Percentiles rank a stretch among this genome's conserved stretches.
Evolutionary conservation across 495 filamentous ascomycete species (phyloP).

Genomic region (Rostrohypoxylon terebratum): DNA sequence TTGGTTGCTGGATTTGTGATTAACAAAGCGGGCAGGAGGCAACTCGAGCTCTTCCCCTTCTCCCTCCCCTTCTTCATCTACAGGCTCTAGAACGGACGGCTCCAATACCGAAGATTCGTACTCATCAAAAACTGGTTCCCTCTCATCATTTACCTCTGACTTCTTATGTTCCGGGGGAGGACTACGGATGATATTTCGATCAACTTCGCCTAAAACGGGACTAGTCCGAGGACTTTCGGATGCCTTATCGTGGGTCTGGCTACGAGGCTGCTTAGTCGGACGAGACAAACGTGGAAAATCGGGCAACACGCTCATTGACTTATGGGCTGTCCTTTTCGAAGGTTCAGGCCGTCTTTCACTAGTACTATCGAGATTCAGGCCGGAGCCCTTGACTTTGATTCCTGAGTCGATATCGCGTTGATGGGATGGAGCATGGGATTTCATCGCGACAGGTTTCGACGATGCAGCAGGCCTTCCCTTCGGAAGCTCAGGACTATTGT

Average conservation of each 20-base stretch:
- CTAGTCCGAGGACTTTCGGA: background rate
- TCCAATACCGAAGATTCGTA: conserved; percentile 59
- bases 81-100: conserved; percentile 50
- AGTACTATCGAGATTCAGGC: conserved; percentile 32
- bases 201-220: conserved; percentile 40
- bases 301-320: background rate
- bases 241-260: conserved; percentile 14
- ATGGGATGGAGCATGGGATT: conserved; percentile 20
- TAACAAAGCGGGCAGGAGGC: conserved; percentile 42
- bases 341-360: conserved; percentile 13
- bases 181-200: conserved; percentile 41
- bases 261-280: conserved; percentile 11
- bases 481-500: conserved; percentile 18
- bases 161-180: conserved; percentile 36
- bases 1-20: conserved; percentile 48
- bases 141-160: background rate
- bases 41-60: conserved; percentile 44
- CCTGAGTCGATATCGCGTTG: conserved; percentile 10
- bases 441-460: conserved; percentile 13
- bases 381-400: background rate
- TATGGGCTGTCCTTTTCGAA: background rate
- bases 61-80: conserved; percentile 49
- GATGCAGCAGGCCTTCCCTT: conserved; percentile 28
- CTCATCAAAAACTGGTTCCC: conserved; percentile 52
- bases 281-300: conserved; percentile 9